These are phyloP conservation scores for Zalaria obscura DNA, from an alignment of 2,329 filamentous ascomycete species.

Conservation along the genomic window DNA sequence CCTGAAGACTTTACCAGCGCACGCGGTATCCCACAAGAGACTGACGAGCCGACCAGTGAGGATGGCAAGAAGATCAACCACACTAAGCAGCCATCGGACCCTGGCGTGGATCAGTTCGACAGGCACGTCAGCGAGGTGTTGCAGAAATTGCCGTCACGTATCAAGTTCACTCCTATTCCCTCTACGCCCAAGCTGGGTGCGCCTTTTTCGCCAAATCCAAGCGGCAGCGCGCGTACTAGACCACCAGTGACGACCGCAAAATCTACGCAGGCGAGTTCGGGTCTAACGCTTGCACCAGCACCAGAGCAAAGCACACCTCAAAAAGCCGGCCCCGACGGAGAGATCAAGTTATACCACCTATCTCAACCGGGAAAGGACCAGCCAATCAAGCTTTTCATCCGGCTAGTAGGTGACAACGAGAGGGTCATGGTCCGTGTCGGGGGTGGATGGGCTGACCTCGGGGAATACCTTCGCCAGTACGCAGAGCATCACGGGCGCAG, in stretches of 20 bases:
- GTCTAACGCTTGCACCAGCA: slow-evolving; percentile 6
- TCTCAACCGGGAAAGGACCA: slow-evolving; percentile 70
- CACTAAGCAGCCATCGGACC: slow-evolving; percentile 20
- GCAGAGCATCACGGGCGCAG: slow-evolving; percentile 80
- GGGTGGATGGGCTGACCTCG: slow-evolving; percentile 94
- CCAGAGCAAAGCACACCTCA: background rate
- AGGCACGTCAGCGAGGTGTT: slow-evolving; percentile 21
- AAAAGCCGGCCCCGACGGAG: slow-evolving; percentile 23
- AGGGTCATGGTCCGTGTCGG: slow-evolving; percentile 96
- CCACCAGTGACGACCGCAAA: background rate
- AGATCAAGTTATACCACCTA: slow-evolving; percentile 86
- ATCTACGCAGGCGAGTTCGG: background rate
- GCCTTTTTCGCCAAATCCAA: background rate
- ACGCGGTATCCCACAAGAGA: too few species aligned
- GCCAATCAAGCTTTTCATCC: slow-evolving; percentile 88
- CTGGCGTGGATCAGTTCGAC: slow-evolving; percentile 57
- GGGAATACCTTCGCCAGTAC: slow-evolving; percentile 88
- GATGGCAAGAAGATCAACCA: slow-evolving; percentile 1
- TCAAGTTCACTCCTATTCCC: slow-evolving; percentile 3
- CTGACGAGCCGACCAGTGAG: too few species aligned
- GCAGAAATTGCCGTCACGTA: slow-evolving; percentile 30
- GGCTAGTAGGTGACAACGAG: slow-evolving; percentile 83
- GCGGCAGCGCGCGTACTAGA: background rate
- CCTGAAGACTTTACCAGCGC: too few species aligned
- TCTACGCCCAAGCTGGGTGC: background rate